A percentile compares a stretch with the other conserved stretches of the same genome.
These are phyloP conservation scores for Catharanthus roseus DNA, from an alignment of 257 asterid genomes.

Conservation along the genomic window DNA sequence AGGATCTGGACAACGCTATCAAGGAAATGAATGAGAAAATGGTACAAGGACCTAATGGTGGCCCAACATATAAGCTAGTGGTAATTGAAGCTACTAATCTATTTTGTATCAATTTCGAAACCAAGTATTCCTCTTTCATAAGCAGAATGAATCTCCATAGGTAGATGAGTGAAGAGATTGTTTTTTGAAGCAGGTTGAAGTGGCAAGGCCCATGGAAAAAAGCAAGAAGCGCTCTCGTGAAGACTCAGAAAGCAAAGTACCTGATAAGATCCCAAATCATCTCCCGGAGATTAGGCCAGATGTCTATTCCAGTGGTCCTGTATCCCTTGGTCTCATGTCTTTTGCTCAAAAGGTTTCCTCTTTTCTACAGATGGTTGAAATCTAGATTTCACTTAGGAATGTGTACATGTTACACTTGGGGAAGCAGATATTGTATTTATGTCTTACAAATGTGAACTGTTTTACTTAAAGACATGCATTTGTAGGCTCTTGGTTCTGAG, in stretches of 20 bases:
- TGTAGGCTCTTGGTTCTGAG: not conserved
- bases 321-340: slow-evolving; percentile 22
- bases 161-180: not conserved
- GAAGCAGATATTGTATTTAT: not conserved
- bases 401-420: not conserved
- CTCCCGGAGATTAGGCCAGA: slow-evolving; percentile 28
- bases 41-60: slow-evolving; percentile 60
- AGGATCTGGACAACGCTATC: slow-evolving; percentile 86
- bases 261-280: slow-evolving; percentile 33
- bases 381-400: no score
- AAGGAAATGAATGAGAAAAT: slow-evolving; percentile 55
- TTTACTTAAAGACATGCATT: not conserved
- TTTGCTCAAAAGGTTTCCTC: slow-evolving; percentile 25
- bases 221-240: slow-evolving; percentile 74
- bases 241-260: slow-evolving; percentile 42
- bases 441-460: not conserved
- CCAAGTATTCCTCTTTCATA: not conserved
- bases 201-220: slow-evolving; percentile 73
- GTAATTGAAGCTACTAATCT: slow-evolving; percentile 27
- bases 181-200: slow-evolving; percentile 67
- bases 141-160: not conserved
- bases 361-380: not conserved
- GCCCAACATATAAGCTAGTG: slow-evolving; percentile 53
- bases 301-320: slow-evolving; percentile 19
- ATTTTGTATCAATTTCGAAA: not conserved